Percentiles rank a stretch among this genome's conserved stretches.
Evolutionary conservation across 2,329 filamentous ascomycete genomes (phyloP).

Genomic region (Aspergillus quadricinctus): DNA sequence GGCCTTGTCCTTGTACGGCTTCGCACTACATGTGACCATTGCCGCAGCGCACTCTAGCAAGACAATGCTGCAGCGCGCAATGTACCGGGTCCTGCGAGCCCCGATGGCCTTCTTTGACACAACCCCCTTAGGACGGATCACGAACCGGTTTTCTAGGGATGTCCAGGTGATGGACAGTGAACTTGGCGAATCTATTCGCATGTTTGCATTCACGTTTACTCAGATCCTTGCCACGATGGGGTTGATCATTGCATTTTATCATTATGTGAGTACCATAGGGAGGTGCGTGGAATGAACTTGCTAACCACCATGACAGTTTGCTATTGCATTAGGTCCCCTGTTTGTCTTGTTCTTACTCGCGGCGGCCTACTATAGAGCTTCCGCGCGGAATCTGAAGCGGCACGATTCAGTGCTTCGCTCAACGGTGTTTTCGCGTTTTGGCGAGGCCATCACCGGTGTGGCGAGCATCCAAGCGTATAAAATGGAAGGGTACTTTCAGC

Average conservation of each 20-base stretch:
- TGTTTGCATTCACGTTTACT: slow-evolving; percentile 82
- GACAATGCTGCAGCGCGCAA: slow-evolving; percentile 73
- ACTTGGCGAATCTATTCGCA: slow-evolving; percentile 80
- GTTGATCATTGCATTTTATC: slow-evolving; percentile 91
- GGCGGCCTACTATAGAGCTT: slow-evolving; percentile 82
- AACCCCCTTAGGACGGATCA: slow-evolving; percentile 89
- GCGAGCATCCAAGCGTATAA: slow-evolving; percentile 88
- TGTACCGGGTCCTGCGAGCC: slow-evolving; percentile 66
- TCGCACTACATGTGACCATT: slow-evolving; percentile 72
- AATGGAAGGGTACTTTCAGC: slow-evolving; percentile 68
- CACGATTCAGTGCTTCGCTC: slow-evolving; percentile 88
- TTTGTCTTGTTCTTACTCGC: slow-evolving; percentile 75
- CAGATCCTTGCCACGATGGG: slow-evolving; percentile 81
- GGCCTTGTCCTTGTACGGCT: slow-evolving; percentile 71
- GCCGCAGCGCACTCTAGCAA: slow-evolving; percentile 79
- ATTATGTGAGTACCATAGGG: slow-evolving; percentile 54
- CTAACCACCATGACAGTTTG: slow-evolving; percentile 48
- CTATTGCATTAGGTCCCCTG: slow-evolving; percentile 63
- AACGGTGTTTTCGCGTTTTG: slow-evolving; percentile 82
- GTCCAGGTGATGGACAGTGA: slow-evolving; percentile 97
- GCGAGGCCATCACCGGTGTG: slow-evolving; percentile 72
- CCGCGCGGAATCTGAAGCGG: slow-evolving; percentile 89
- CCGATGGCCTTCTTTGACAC: slow-evolving; percentile 94
- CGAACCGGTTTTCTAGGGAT: slow-evolving; percentile 92
- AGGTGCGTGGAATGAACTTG: neutral